Percentiles rank a stretch among this genome's conserved stretches.
Evolutionary conservation across 192 early-diverging fungal species (phyloP).

Genomic region (Coemansia sp.): DNA sequence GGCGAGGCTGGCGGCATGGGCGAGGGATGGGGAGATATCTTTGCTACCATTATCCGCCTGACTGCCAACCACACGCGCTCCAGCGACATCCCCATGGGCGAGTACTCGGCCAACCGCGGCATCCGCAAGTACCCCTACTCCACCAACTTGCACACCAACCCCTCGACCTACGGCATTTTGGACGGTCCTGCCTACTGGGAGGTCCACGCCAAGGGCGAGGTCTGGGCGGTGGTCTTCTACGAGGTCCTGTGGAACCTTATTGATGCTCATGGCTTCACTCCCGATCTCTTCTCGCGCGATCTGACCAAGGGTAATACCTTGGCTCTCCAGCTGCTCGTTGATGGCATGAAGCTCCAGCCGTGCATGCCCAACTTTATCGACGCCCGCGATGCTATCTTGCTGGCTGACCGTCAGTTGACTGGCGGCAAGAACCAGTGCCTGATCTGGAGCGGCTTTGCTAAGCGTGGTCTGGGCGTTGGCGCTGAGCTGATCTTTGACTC

Average conservation of each 20-base stretch:
- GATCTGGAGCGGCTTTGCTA: constrained; percentile 68
- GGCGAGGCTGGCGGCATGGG: constrained; percentile 92
- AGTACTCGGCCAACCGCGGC: constrained; percentile 33
- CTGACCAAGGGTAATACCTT: constrained; percentile 58
- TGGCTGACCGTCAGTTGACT: constrained; percentile 59
- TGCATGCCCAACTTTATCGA: constrained; percentile 68
- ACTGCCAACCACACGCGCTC: constrained; percentile 61
- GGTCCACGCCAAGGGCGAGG: constrained; percentile 63
- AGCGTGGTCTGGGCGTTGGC: constrained; percentile 62
- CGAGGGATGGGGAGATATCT: constrained; percentile 95
- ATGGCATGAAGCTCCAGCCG: constrained; percentile 66
- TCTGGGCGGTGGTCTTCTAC: constrained; percentile 64
- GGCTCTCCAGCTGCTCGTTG: constrained; percentile 59
- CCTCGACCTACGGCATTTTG: constrained; percentile 42
- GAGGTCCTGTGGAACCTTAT: constrained; percentile 67
- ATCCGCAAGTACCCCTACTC: constrained; percentile 58
- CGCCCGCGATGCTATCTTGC: constrained; percentile 66
- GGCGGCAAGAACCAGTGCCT: constrained; percentile 60
- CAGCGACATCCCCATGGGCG: constrained; percentile 28
- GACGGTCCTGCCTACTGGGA: constrained; percentile 36
- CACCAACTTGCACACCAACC: constrained; percentile 39
- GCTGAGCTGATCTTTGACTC: constrained; percentile 63
- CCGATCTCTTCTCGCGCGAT: constrained; percentile 28
- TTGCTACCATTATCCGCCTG: constrained; percentile 79
- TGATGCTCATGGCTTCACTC: constrained; percentile 36